Percentiles rank a stretch among this genome's conserved stretches.
Evolutionary conservation across 2,329 filamentous ascomycete genomes (phyloP).

Genomic region (Cladosporium sp.): DNA sequence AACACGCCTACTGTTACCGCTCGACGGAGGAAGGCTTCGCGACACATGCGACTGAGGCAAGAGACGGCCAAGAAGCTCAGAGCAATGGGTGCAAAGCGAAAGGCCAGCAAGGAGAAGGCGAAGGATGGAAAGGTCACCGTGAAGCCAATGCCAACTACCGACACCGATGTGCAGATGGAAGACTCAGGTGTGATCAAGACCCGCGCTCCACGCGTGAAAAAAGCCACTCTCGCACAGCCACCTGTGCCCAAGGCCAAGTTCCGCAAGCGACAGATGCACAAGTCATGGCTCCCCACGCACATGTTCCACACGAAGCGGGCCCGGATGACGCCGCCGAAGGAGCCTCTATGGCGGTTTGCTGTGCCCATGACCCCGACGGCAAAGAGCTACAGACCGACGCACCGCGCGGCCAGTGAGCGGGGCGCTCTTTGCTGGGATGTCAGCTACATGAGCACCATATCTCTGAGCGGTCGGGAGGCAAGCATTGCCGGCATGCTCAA

Average conservation of each 20-base stretch:
- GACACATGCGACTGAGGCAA: constrained; percentile 54
- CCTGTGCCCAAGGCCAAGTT: constrained; percentile 62
- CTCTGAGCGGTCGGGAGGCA: constrained; percentile 60
- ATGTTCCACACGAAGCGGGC: constrained; percentile 90
- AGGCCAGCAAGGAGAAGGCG: constrained; percentile 35
- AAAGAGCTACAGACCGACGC: constrained; percentile 83
- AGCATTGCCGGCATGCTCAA: constrained; percentile 62
- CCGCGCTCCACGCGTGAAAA: constrained; percentile 59
- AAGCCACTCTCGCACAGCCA: constrained; percentile 62
- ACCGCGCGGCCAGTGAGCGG: constrained; percentile 67
- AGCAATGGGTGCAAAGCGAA: constrained; percentile 50
- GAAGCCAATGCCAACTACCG: constrained; percentile 1
- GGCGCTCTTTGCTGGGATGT: constrained; percentile 86
- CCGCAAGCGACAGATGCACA: constrained; percentile 75
- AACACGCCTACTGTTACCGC: constrained; percentile 77
- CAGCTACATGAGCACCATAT: constrained; percentile 87
- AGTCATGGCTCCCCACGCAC: constrained; percentile 93
- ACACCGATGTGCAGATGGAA: constrained; percentile 8
- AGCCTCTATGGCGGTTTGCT: constrained; percentile 84
- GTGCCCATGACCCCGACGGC: constrained; percentile 78
- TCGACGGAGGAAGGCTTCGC: constrained; percentile 53
- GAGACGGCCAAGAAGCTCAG: constrained; percentile 70
- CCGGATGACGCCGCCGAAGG: constrained; percentile 72
- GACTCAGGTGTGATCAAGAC: constrained; percentile 28
- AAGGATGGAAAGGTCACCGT: constrained; percentile 19